These are phyloP conservation scores for Ophiocordyceps sinensis DNA, from an alignment of 2,329 filamentous ascomycete genomes.

Conservation along the genomic window DNA sequence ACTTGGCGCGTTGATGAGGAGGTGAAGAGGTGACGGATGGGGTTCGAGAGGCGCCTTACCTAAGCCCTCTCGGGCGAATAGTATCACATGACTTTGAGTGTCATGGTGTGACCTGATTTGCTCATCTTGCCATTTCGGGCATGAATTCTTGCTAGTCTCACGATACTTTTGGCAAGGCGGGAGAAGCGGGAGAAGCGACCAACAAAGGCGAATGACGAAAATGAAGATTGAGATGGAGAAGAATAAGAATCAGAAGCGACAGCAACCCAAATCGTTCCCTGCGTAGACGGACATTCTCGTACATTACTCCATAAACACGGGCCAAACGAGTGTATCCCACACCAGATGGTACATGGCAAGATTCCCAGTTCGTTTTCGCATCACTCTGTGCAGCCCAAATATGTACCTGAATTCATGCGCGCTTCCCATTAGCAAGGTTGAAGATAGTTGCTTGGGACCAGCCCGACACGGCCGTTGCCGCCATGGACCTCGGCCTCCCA, in stretches of 20 bases:
- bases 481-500: constrained; percentile 94
- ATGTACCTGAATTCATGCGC: not conserved
- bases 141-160: too few relatives aligned
- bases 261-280: not conserved
- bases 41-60: too few relatives aligned
- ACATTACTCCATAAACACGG: not conserved
- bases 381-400: not conserved
- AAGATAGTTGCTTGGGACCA: constrained; percentile 57
- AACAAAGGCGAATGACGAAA: not conserved
- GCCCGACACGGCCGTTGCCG: constrained; percentile 40
- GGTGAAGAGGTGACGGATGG: too few relatives aligned
- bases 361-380: not conserved
- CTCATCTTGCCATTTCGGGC: too few relatives aligned
- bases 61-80: too few relatives aligned
- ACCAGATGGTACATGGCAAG: not conserved
- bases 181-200: not conserved
- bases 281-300: not conserved
- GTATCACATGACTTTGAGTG: too few relatives aligned
- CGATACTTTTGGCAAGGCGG: too few relatives aligned
- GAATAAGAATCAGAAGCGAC: not conserved
- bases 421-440: constrained; percentile 27
- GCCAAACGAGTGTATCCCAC: not conserved
- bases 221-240: too few relatives aligned
- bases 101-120: too few relatives aligned
- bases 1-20: too few relatives aligned